Evolutionary conservation across 305 asterid species (phyloP), one percentile per base, ranked within the genome.

Genomic region (Plantago lanceolata): DNA sequence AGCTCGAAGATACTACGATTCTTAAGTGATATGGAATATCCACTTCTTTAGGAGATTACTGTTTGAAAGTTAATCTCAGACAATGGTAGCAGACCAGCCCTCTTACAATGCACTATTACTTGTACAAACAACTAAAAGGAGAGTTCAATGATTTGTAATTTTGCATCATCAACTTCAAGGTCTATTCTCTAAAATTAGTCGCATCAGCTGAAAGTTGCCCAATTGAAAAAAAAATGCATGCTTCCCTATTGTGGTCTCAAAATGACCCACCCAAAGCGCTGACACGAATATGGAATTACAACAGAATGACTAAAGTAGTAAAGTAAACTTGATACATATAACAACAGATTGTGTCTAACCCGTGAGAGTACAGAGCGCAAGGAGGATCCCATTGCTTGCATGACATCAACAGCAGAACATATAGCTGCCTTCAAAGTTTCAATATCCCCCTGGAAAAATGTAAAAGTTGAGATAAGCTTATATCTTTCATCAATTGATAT

Each of bases 341-440:
- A n/a, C 63, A 54, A 59, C 37, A 18, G 49, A 60, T 48, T 9
- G 47, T 66, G 59, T 48, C 81, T 71, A 58, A 87, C 99, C 83
- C 75, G 75, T 21, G 88, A 74, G 5, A 84, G 79, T 56, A 78
- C 59, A 68, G 82, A 71, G 65, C 78, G 64, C 59, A 81, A 67
- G 74, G 97, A 83, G 72, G 95, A 84, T 48, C 87, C 95, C 82
- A 84, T 78, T 68, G 86, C 82, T 82, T 78, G 94, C 95, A 88
- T 79, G 65, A 88, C 86, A 66, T 81, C 86, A 69, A 82, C 84
- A 52, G 96, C 96, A 57, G 99, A 86, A 73, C 82, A 77, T 60
- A 94, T 71, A 77, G 96, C 85, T 67, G 84, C 79, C 72, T 86
- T 83, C 13, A 94, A 65, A 71, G 79, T 72, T 79, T 71, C 84